Evolutionary conservation across 495 filamentous ascomycete genomes (phyloP).

Genomic region (Hyaloscypha finlandica): DNA sequence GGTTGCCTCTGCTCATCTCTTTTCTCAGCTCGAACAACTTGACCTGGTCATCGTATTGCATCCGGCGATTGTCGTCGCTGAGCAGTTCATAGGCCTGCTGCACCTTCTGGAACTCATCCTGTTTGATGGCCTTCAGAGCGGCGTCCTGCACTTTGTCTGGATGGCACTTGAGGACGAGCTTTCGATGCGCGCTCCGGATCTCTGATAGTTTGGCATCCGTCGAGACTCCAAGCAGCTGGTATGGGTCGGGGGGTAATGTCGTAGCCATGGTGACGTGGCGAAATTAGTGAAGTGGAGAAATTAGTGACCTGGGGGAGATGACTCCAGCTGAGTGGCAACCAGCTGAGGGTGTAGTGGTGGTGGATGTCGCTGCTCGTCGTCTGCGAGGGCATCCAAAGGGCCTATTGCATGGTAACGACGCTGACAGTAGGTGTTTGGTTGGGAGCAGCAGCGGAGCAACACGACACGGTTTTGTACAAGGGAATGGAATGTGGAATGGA

Average conservation of each 20-base stretch:
- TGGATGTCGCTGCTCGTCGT: conserved; percentile 20
- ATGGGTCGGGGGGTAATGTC: conserved; percentile 75
- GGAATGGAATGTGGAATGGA: neutral
- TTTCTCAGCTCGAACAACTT: conserved; percentile 58
- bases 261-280: conserved; percentile 57
- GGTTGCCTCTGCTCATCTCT: conserved; percentile 38
- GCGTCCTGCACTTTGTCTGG: conserved; percentile 92
- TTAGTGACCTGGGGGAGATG: conserved; percentile 2
- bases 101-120: conserved; percentile 87
- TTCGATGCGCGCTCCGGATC: conserved; percentile 83
- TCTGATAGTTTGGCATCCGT: conserved; percentile 71
- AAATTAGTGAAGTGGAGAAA: neutral
- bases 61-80: conserved; percentile 70
- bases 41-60: conserved; percentile 76
- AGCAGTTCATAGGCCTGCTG: conserved; percentile 93
- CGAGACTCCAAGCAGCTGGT: conserved; percentile 74
- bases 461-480: conserved; percentile 8
- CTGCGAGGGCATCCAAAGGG: conserved; percentile 15
- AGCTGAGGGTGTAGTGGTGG: conserved; percentile 10
- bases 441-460: neutral
- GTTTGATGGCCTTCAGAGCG: conserved; percentile 64
- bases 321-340: conserved; percentile 13
- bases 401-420: conserved; percentile 26
- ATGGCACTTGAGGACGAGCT: conserved; percentile 90
- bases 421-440: neutral